Evolutionary conservation across 768 basidiomycete species (phyloP).

Genomic region (Agaricus blazei): DNA sequence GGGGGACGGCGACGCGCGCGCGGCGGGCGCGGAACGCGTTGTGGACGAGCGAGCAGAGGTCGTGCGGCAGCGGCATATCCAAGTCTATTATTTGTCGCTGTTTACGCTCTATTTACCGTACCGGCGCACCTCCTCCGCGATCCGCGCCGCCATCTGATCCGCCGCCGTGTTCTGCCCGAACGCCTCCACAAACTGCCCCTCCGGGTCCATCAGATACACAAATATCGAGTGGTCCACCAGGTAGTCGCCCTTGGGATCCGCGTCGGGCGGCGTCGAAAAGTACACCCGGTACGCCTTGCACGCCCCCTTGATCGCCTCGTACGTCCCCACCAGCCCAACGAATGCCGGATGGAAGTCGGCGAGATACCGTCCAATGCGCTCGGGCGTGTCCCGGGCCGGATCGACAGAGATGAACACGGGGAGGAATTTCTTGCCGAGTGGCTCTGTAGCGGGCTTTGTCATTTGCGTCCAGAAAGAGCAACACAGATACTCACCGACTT

Average conservation of each 20-base stretch:
- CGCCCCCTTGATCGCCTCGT: conserved; percentile 74
- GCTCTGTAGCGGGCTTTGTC: conserved; percentile 47
- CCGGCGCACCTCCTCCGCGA: conserved; percentile 38
- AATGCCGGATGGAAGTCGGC: conserved; percentile 90
- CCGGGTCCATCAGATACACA: conserved; percentile 97
- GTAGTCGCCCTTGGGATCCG: conserved; percentile 88
- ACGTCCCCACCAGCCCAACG: conserved; percentile 83
- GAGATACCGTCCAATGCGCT: conserved; percentile 59
- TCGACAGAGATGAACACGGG: conserved; percentile 97
- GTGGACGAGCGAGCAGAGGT: conserved; percentile 86
- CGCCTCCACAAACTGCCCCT: conserved; percentile 92
- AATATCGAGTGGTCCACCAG: conserved; percentile 97
- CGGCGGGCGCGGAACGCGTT: conserved; percentile 91
- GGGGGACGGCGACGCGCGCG: conserved; percentile 67
- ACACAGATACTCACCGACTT: conserved; percentile 52
- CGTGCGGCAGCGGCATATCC: conserved; percentile 59
- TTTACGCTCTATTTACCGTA: too few relatives aligned
- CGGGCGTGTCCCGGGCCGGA: conserved; percentile 79
- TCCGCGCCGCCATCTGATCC: conserved; percentile 62
- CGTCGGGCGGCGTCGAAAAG: conserved; percentile 91
- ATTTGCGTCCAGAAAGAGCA: background rate
- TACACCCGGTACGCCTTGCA: conserved; percentile 98
- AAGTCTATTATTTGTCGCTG: too few relatives aligned
- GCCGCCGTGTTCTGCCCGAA: conserved; percentile 81
- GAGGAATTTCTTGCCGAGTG: conserved; percentile 64